Percentiles rank a stretch among this genome's conserved stretches.
Conservation (phyloP, 108 stramenopile genomes). For the Mayamaea pseudoterrestris region DNA sequence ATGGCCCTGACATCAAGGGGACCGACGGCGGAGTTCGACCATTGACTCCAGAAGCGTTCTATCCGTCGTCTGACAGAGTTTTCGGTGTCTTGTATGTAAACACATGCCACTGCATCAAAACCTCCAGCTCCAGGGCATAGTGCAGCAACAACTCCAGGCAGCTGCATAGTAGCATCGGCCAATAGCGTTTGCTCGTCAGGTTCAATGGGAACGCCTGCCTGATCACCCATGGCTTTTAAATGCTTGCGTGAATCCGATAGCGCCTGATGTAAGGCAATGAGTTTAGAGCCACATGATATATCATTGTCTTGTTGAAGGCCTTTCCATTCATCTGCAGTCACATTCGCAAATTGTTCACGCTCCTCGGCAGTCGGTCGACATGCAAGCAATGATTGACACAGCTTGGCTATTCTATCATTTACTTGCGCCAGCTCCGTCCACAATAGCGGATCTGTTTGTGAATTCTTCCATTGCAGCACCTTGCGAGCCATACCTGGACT, state of each 20-base stretch:
- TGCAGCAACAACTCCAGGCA: constrained; percentile 83
- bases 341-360: constrained; percentile 16
- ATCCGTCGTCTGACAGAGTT: constrained; percentile 42
- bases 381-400: constrained; percentile 22
- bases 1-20: constrained; percentile 51
- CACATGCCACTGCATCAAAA: constrained; percentile 85
- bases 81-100: constrained; percentile 59
- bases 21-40: constrained; percentile 31
- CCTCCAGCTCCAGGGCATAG: constrained; percentile 95
- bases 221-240: constrained; percentile 68
- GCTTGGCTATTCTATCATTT: constrained; percentile 43
- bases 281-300: neutral
- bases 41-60: constrained; percentile 47
- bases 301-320: neutral
- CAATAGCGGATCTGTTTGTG: constrained; percentile 44
- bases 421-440: constrained; percentile 53
- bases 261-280: constrained; percentile 6
- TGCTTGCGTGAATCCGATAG: constrained; percentile 46
- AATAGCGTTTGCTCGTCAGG: constrained; percentile 75
- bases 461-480: constrained; percentile 67
- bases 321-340: constrained; percentile 30
- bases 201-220: constrained; percentile 86
- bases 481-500: constrained; percentile 90
- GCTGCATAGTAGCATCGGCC: constrained; percentile 69
- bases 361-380: neutral